A percentile compares a stretch with the other conserved stretches of the same genome.
These are phyloP conservation scores for Cudoniella acicularis DNA, from an alignment of 495 filamentous ascomycete genomes.

Conservation along the genomic window DNA sequence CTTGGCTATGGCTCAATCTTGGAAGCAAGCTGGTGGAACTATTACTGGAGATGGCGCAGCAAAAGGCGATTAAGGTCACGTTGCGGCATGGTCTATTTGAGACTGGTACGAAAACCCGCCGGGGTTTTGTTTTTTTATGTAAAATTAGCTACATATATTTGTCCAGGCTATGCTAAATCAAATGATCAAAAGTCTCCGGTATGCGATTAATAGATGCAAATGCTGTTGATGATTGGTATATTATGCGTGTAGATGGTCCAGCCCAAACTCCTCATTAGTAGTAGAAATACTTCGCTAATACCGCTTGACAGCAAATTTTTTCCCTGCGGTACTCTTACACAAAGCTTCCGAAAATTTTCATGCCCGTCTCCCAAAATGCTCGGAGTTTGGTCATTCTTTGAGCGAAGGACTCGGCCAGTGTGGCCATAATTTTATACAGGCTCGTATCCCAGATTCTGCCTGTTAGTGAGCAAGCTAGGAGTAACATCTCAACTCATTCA, in stretches of 20 bases:
- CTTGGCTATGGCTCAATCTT: slow-evolving; percentile 78
- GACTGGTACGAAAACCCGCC: background rate
- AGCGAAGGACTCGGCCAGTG: background rate
- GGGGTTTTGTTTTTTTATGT: background rate
- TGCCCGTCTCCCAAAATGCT: too few relatives aligned
- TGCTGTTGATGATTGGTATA: background rate
- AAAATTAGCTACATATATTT: background rate
- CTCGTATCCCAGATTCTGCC: too few relatives aligned
- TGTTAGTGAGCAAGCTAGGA: too few relatives aligned
- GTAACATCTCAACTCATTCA: background rate
- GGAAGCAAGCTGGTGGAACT: slow-evolving; percentile 66
- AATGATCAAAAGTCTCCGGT: background rate
- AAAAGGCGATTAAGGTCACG: background rate
- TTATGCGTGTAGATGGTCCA: background rate
- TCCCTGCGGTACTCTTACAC: too few relatives aligned
- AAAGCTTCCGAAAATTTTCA: too few relatives aligned
- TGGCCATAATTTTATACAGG: background rate
- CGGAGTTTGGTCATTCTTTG: too few relatives aligned
- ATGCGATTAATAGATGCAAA: background rate
- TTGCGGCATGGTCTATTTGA: background rate
- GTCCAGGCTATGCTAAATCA: background rate
- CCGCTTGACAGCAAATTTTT: too few relatives aligned
- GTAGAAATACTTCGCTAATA: background rate
- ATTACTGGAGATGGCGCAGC: slow-evolving; percentile 14
- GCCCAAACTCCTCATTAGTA: background rate